Conservation (phyloP, 306 rosid species). For the Cicer yamashitae region DNA sequence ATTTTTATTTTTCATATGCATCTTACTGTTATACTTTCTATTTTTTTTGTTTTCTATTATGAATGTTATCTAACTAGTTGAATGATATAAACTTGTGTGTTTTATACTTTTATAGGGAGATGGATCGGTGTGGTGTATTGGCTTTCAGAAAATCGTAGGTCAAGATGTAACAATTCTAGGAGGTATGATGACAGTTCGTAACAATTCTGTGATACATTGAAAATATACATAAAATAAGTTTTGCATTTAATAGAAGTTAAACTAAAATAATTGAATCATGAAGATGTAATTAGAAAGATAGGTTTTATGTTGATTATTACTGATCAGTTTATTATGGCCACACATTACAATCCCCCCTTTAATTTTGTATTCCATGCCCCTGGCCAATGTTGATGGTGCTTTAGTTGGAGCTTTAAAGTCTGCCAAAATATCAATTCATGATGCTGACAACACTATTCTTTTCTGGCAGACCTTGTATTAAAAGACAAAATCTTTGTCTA, state of each 20-base stretch:
- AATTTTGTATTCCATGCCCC: background rate
- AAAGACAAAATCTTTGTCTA: slow-evolving; percentile 88
- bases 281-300: slow-evolving; percentile 16
- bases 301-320: background rate
- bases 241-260: slow-evolving; percentile 14
- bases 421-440: slow-evolving; percentile 11
- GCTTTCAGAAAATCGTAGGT: slow-evolving; percentile 77
- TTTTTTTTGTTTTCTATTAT: background rate
- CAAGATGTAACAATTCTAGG: slow-evolving; percentile 82
- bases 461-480: slow-evolving; percentile 78
- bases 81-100: slow-evolving; percentile 22
- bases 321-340: background rate
- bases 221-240: slow-evolving; percentile 21
- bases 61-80: slow-evolving; percentile 37
- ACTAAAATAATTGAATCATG: slow-evolving; percentile 6
- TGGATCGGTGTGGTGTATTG: slow-evolving; percentile 82
- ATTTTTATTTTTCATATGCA: slow-evolving; percentile 14
- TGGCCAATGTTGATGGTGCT: background rate
- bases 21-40: background rate
- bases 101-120: slow-evolving; percentile 53
- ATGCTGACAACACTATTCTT: slow-evolving; percentile 27
- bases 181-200: slow-evolving; percentile 58
- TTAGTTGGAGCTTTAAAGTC: background rate
- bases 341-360: background rate
- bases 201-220: slow-evolving; percentile 5